Evolutionary conservation across 768 basidiomycete genomes (phyloP).

Genomic region (Serendipita sp.): DNA sequence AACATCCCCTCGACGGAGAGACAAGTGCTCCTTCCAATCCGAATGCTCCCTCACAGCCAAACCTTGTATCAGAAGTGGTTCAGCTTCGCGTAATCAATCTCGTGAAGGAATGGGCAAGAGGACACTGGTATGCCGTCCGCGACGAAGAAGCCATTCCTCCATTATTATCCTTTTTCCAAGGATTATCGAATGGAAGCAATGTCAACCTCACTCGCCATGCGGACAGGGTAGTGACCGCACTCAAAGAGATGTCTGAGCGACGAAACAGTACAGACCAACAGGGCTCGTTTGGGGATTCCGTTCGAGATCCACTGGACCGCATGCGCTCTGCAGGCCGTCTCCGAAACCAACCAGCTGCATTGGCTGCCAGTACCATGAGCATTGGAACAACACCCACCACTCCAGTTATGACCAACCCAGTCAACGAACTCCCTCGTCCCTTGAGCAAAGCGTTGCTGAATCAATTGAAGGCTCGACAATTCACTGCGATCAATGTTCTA

Average conservation of each 20-base stretch:
- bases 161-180: slow-evolving; percentile 12
- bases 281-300: background rate
- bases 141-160: slow-evolving; percentile 43
- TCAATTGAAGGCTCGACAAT: slow-evolving; percentile 49
- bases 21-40: slow-evolving; percentile 38
- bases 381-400: slow-evolving; percentile 49
- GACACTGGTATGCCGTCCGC: slow-evolving; percentile 64
- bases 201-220: background rate
- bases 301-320: slow-evolving; percentile 24
- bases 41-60: slow-evolving; percentile 56
- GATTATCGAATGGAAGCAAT: background rate
- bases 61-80: slow-evolving; percentile 57
- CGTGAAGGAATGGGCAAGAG: slow-evolving; percentile 86
- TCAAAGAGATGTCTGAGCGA: slow-evolving; percentile 6
- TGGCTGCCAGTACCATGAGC: slow-evolving; percentile 3
- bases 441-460: slow-evolving; percentile 67
- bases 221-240: background rate
- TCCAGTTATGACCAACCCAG: slow-evolving; percentile 24
- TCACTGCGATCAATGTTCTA: slow-evolving; percentile 46
- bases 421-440: slow-evolving; percentile 69
- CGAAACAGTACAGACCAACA: background rate
- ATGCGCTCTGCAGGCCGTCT: slow-evolving; percentile 37
- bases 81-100: slow-evolving; percentile 84
- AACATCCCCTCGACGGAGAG: slow-evolving; percentile 28
- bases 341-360: slow-evolving; percentile 36